Evolutionary conservation across 192 early-diverging fungal genomes (phyloP).

Genomic region (Podila epigama): DNA sequence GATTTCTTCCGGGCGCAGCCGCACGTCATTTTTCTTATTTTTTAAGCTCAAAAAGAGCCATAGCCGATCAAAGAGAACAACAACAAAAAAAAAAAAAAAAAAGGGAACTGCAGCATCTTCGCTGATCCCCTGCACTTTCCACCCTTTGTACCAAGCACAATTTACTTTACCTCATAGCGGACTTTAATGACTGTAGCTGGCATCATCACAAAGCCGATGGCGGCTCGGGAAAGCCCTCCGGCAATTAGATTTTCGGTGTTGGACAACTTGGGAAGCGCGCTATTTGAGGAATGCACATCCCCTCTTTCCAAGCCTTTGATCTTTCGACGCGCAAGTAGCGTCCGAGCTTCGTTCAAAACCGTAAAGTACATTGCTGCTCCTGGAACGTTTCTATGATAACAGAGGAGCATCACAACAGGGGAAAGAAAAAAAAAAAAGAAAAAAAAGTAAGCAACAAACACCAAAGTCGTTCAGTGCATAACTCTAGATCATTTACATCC

Average conservation of each 20-base stretch:
- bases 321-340: conserved; percentile 53
- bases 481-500: no score
- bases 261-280: conserved; percentile 56
- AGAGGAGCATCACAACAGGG: not conserved
- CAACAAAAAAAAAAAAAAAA: not conserved
- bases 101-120: not conserved
- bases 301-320: conserved; percentile 28
- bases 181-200: conserved; percentile 94
- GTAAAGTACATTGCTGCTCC: conserved; percentile 80
- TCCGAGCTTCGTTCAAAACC: conserved; percentile 68
- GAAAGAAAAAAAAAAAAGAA: not conserved
- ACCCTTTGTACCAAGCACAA: no score
- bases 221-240: conserved; percentile 71
- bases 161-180: conserved; percentile 84
- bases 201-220: conserved; percentile 91
- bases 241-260: conserved; percentile 73
- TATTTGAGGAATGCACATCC: not conserved
- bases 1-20: not conserved
- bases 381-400: conserved; percentile 62
- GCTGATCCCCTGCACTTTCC: no score
- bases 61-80: not conserved
- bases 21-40: not conserved
- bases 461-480: no score
- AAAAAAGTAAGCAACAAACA: not conserved
- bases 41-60: not conserved